Evolutionary conservation across 2,329 filamentous ascomycete species (phyloP).

Genomic region (Lasiodiplodia sp.): DNA sequence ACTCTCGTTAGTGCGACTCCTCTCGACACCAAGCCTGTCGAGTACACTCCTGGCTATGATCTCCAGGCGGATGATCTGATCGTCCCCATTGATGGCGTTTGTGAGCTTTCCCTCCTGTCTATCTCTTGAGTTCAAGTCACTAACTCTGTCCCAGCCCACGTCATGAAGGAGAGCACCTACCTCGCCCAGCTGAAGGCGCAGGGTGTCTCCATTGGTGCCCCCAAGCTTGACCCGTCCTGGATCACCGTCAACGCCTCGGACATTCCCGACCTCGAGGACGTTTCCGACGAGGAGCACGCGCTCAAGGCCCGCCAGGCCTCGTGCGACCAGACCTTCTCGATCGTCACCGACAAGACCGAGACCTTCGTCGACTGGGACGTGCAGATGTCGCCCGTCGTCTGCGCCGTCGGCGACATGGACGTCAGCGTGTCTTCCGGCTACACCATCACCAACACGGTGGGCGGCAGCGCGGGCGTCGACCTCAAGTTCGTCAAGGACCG

Average conservation of each 20-base stretch:
- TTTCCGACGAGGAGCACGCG: not conserved
- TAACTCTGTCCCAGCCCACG: slow-evolving; percentile 1
- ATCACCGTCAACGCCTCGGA: not conserved
- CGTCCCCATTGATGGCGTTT: not conserved
- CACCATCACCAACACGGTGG: slow-evolving; percentile 44
- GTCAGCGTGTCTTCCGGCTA: slow-evolving; percentile 47
- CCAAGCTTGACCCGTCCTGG: slow-evolving; percentile 5
- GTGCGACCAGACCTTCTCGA: slow-evolving; percentile 29
- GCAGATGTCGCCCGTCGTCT: slow-evolving; percentile 46
- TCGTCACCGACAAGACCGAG: slow-evolving; percentile 37
- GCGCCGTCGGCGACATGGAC: slow-evolving; percentile 38
- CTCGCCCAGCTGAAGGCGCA: slow-evolving; percentile 24
- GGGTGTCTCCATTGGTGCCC: not conserved
- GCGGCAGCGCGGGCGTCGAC: slow-evolving; percentile 32
- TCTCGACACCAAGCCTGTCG: not conserved
- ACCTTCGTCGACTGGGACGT: slow-evolving; percentile 52
- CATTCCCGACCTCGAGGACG: not conserved
- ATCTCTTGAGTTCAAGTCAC: not conserved
- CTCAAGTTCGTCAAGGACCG: slow-evolving; percentile 38
- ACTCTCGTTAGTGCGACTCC: slow-evolving; percentile 1
- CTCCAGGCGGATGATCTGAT: slow-evolving; percentile 2
- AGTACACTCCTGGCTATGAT: not conserved
- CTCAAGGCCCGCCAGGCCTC: not conserved
- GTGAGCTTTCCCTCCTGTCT: not conserved
- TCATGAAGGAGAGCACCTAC: slow-evolving; percentile 11